Percentiles rank a stretch among this genome's conserved stretches.
Evolutionary conservation across 768 basidiomycete genomes (phyloP).

Genomic region (Boletus rufocinnamomeus): DNA sequence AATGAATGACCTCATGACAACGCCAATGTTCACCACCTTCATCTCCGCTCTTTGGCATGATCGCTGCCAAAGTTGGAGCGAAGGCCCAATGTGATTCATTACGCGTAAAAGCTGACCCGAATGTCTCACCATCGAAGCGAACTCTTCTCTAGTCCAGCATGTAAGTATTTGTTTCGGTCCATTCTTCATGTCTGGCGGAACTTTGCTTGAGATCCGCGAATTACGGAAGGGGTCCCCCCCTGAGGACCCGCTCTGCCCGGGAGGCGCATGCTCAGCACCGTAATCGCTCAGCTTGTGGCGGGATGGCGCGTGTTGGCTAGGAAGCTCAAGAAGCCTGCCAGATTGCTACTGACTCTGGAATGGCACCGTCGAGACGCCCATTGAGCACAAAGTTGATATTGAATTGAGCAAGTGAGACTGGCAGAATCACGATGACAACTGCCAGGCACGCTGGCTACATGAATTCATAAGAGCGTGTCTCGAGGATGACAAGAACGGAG

Average conservation of each 20-base stretch:
- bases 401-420: neutral
- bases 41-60: conserved; percentile 4
- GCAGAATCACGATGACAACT: neutral
- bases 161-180: neutral
- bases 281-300: neutral
- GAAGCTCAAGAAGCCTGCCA: neutral
- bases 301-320: neutral
- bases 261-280: neutral
- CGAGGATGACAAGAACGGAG: neutral
- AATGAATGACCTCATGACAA: neutral
- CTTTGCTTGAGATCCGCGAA: neutral
- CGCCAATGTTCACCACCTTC: neutral
- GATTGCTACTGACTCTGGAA: neutral
- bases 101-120: neutral
- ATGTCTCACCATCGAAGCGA: neutral
- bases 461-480: neutral
- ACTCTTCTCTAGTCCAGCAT: neutral
- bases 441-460: neutral
- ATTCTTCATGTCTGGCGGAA: neutral
- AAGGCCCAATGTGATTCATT: neutral
- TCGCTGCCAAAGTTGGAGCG: neutral
- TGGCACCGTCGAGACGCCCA: too few species aligned
- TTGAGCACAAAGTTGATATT: neutral
- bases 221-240: neutral
- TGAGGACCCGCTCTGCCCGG: neutral